Conservation (phyloP, 2,329 filamentous ascomycete species). For the Capronia americana region DNA sequence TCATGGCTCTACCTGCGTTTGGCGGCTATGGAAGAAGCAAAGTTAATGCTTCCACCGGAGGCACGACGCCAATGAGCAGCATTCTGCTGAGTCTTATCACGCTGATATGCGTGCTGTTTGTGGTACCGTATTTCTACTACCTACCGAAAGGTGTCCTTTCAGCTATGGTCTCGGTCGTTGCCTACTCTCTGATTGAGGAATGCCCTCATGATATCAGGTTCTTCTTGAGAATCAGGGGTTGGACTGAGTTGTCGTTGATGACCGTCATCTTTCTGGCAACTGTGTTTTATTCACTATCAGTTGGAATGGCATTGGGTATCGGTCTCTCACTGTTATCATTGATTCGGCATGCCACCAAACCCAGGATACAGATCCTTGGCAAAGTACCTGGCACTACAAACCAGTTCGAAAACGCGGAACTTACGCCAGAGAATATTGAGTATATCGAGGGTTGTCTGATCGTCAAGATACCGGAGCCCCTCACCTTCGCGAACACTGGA, state of each 20-base stretch:
- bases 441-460: constrained; percentile 92
- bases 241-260: constrained; percentile 87
- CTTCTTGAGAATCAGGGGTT: constrained; percentile 84
- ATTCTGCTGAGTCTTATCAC: constrained; percentile 85
- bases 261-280: constrained; percentile 86
- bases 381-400: constrained; percentile 78
- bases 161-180: constrained; percentile 93
- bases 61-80: constrained; percentile 90
- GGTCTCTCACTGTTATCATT: constrained; percentile 88
- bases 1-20: constrained; percentile 91
- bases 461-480: constrained; percentile 94
- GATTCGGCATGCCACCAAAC: constrained; percentile 86
- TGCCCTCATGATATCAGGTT: constrained; percentile 90
- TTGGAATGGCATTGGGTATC: constrained; percentile 93
- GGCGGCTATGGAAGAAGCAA: constrained; percentile 96
- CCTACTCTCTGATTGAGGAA: constrained; percentile 93
- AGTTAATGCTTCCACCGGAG: constrained; percentile 90
- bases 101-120: constrained; percentile 76
- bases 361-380: constrained; percentile 94
- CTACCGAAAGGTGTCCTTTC: constrained; percentile 95
- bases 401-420: constrained; percentile 83
- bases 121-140: constrained; percentile 92
- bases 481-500: constrained; percentile 97
- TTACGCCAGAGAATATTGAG: constrained; percentile 75
- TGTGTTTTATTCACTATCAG: constrained; percentile 90